These are phyloP conservation scores for Trichoderma gracile DNA, from an alignment of 2,329 filamentous ascomycete genomes.

Conservation along the genomic window DNA sequence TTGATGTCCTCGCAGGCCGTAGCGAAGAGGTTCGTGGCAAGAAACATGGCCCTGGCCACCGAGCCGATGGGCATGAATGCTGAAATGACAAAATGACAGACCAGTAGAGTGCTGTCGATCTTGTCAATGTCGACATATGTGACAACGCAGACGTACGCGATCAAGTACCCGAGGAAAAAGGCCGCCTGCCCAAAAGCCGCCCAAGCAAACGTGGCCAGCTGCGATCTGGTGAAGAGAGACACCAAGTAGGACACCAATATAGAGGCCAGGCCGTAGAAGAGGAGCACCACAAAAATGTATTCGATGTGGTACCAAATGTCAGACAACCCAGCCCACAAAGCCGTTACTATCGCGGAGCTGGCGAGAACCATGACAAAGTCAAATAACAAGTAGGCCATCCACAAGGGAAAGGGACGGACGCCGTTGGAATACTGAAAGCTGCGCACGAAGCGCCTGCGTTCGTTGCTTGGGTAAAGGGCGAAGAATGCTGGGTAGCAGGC, in stretches of 20 bases:
- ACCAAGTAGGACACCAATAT: conserved; percentile 77
- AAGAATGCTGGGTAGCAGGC: conserved; percentile 83
- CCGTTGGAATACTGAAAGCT: conserved; percentile 91
- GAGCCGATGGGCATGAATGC: conserved; percentile 76
- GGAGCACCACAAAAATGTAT: conserved; percentile 79
- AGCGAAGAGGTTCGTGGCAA: conserved; percentile 81
- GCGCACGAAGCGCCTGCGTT: conserved; percentile 75
- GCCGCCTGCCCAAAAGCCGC: conserved; percentile 74
- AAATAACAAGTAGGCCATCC: conserved; percentile 79
- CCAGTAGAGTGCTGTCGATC: conserved; percentile 65
- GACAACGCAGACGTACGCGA: conserved; percentile 69
- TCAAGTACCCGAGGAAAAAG: conserved; percentile 69
- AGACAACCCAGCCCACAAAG: conserved; percentile 67
- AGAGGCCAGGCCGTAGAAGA: conserved; percentile 77
- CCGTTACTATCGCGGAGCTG: conserved; percentile 64
- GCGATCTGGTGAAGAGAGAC: conserved; percentile 75
- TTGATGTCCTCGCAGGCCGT: conserved; percentile 67
- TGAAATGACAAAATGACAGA: conserved; percentile 75
- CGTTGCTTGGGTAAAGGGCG: conserved; percentile 82
- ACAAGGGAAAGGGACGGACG: conserved; percentile 76
- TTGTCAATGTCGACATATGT: conserved; percentile 71
- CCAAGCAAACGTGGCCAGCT: conserved; percentile 82
- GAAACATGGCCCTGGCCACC: conserved; percentile 70
- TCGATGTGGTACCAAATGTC: conserved; percentile 74
- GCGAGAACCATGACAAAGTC: conserved; percentile 73